Conservation (phyloP, 805 yeast genomes). For the Teunomyces lycoperdinae region DNA sequence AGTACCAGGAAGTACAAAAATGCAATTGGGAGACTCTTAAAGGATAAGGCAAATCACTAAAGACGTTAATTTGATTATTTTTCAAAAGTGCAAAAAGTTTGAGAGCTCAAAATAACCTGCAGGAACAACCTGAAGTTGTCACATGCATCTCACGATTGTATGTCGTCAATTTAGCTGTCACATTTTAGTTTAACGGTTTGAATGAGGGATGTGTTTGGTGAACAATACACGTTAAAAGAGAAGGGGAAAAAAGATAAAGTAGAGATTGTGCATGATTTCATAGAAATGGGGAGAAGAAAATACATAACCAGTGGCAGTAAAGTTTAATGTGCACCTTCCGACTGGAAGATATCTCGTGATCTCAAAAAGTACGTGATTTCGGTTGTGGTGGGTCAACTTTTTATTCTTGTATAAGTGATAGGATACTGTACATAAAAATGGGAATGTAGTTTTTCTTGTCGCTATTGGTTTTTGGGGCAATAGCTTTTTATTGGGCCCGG, state of each 20-base stretch:
- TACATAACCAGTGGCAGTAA: too few relatives aligned
- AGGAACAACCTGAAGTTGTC: neutral
- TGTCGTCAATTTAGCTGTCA: neutral
- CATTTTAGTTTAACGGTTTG: neutral
- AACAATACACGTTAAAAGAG: neutral
- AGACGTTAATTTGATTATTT: conserved; percentile 1
- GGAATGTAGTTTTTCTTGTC: neutral
- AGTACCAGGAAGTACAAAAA: neutral
- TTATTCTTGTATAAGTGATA: too few relatives aligned
- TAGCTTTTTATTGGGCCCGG: neutral
- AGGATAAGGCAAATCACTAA: neutral
- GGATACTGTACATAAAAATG: too few relatives aligned
- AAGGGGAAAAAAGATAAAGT: too few relatives aligned
- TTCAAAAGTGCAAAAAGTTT: conserved; percentile 1
- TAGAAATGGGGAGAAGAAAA: too few relatives aligned
- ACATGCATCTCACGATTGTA: neutral
- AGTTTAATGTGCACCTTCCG: too few relatives aligned
- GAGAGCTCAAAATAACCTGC: neutral
- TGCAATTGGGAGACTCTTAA: neutral
- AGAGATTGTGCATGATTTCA: too few relatives aligned
- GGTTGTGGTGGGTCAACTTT: too few relatives aligned
- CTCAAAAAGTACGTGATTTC: too few relatives aligned
- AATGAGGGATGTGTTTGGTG: neutral
- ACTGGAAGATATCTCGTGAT: too few relatives aligned
- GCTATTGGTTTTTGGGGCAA: neutral